Evolutionary conservation across 768 basidiomycete genomes (phyloP), one percentile per base, ranked within the genome.

Genomic region (Arthromyces matolae): DNA sequence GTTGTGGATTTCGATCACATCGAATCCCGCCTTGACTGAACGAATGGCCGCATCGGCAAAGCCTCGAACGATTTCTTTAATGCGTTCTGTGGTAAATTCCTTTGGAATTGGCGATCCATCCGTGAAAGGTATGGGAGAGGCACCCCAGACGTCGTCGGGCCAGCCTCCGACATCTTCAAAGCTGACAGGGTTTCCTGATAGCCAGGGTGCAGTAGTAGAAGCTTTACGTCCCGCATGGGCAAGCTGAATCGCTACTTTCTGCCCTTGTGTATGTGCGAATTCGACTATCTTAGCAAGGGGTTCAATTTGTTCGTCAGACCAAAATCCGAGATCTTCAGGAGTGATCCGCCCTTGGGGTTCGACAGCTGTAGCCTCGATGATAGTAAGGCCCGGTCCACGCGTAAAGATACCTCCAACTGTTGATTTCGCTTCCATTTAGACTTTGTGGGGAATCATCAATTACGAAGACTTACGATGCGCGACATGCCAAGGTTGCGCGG

Each of bases 181-280:
- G 5, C 76, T 76, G 10, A 56, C 42, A 8, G 62, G 31, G 14
- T 64, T 64, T 14, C 57, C 51, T 23, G 65, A 43, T 24, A 85
- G 58, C 83, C 84, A 89, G 0, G 85, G 83, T 1, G 80, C 75
- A 13, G 77, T 62, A 0, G 74, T 81, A 7, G 80, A 81, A 0
- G 79, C 85, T 61, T 89, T 90, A 14, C 87, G 72, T 0, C 89
- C 88, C 0, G 86, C 84, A 53, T 91, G 88, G 0, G 76, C 82
- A n/a, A 90, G 75, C 54, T 91, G 89, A 45, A 89, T 82, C 8
- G 71, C 88, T 18, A 89, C 76, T 40, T 82, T 81, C 59, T 84
- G 80, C 37, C 72, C 76, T 54, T 84, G 83, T 0, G 80, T 77
- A 58, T 86, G 83, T n/a, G 83, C 83, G 45, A 87, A 86, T 49